These are phyloP conservation scores for Sextonia rubra DNA, from an alignment of 164 flowering plant genomes.

Conservation along the genomic window DNA sequence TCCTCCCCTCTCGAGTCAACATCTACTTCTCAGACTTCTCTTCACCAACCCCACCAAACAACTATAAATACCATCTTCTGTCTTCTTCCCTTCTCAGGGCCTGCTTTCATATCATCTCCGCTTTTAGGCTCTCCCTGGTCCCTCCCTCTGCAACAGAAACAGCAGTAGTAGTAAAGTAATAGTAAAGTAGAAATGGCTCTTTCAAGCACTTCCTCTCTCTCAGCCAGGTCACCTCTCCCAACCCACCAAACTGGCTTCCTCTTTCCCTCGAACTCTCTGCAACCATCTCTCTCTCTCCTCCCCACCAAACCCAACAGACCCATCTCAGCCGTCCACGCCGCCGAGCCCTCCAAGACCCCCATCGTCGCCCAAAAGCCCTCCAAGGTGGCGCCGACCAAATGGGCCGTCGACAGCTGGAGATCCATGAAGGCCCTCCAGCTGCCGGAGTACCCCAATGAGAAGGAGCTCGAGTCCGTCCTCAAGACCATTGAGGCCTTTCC, in stretches of 20 bases:
- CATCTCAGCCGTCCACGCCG: slow-evolving; percentile 57
- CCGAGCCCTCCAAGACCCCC: slow-evolving; percentile 42
- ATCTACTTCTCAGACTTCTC: background rate
- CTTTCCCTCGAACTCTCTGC: slow-evolving; percentile 19
- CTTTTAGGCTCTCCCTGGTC: background rate
- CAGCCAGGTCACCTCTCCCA: slow-evolving; percentile 15
- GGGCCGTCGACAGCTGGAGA: slow-evolving; percentile 79
- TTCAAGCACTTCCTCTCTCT: slow-evolving; percentile 14
- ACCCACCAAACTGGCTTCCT: slow-evolving; percentile 11
- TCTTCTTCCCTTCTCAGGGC: background rate
- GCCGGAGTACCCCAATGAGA: slow-evolving; percentile 70
- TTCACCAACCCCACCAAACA: background rate
- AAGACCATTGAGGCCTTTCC: slow-evolving; percentile 68
- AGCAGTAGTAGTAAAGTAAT: background rate
- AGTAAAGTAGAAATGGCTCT: slow-evolving; percentile 17
- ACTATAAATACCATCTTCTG: background rate
- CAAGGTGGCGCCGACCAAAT: slow-evolving; percentile 27
- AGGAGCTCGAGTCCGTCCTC: slow-evolving; percentile 61
- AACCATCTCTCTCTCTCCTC: slow-evolving; percentile 10
- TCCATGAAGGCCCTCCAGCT: slow-evolving; percentile 71
- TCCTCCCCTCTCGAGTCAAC: no score
- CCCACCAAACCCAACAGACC: slow-evolving; percentile 21
- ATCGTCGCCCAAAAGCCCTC: slow-evolving; percentile 15
- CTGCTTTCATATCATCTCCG: no score
- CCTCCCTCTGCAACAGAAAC: background rate